A percentile compares a stretch with the other conserved stretches of the same genome.
These are phyloP conservation scores for Hermanozyma aechmeae DNA, from an alignment of 805 yeast genomes.

Conservation along the genomic window DNA sequence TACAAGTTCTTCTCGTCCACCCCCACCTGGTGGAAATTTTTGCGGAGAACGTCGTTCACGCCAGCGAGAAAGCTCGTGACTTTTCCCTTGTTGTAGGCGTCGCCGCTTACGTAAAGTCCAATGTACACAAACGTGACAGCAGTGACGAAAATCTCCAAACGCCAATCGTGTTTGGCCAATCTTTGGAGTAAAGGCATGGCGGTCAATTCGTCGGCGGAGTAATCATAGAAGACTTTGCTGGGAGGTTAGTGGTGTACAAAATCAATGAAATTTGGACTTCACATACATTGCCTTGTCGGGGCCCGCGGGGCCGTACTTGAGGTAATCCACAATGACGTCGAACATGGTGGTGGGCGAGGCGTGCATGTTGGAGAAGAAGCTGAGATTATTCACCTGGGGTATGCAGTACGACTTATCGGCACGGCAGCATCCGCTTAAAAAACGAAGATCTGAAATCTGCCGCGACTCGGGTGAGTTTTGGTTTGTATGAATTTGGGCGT, in stretches of 20 bases:
- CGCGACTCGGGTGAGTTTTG: no score
- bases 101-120: constrained; percentile 49
- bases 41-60: constrained; percentile 42
- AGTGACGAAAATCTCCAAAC: constrained; percentile 53
- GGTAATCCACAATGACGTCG: constrained; percentile 6
- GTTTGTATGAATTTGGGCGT: no score
- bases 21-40: constrained; percentile 80
- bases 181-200: constrained; percentile 53
- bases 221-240: constrained; percentile 13
- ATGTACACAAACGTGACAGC: constrained; percentile 42
- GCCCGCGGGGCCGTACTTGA: constrained; percentile 8
- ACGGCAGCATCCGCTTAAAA: no score
- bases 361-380: constrained; percentile 2
- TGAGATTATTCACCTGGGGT: no score
- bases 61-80: constrained; percentile 47
- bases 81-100: constrained; percentile 42
- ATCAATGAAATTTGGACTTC: neutral
- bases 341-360: no score
- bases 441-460: no score
- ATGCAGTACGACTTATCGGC: no score
- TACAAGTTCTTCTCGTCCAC: constrained; percentile 34
- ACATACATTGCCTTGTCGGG: constrained; percentile 13
- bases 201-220: constrained; percentile 45
- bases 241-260: constrained; percentile 1
- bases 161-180: constrained; percentile 61